A percentile compares a stretch with the other conserved stretches of the same genome.
phyloP scores from a whole-genome alignment of 345 rosid genomes.

The Noccaea bulbosa region DNA sequence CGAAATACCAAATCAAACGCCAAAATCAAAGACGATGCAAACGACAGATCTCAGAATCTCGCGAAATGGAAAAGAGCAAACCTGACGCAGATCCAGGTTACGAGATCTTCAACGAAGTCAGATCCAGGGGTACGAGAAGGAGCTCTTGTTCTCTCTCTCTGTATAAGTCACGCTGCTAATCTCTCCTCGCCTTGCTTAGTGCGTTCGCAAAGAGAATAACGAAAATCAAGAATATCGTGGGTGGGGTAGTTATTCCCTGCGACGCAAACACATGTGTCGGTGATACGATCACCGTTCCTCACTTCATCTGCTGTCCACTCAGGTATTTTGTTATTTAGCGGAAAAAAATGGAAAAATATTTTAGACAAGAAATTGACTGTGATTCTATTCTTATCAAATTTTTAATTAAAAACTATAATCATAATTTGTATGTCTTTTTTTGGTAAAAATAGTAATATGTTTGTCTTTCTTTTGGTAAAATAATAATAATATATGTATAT shows the following conservation, averaged over 20 bases:
- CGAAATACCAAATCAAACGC: slow-evolving; percentile 12
- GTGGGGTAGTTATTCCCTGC: slow-evolving; percentile 27
- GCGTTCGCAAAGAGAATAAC: slow-evolving; percentile 42
- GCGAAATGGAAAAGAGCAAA: slow-evolving; percentile 13
- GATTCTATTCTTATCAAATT: too few species aligned
- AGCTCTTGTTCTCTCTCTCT: not conserved
- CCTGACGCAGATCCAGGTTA: slow-evolving; percentile 40
- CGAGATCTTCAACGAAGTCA: slow-evolving; percentile 24
- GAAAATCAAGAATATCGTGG: slow-evolving; percentile 43
- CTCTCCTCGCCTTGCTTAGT: slow-evolving; percentile 33
- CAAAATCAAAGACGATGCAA: slow-evolving; percentile 1
- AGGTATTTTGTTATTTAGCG: too few species aligned
- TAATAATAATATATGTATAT: too few species aligned
- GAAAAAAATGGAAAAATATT: too few species aligned
- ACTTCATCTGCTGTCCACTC: not conserved
- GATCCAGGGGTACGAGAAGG: slow-evolving; percentile 32
- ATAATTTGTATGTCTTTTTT: too few species aligned
- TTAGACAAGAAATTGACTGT: too few species aligned
- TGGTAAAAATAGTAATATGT: too few species aligned
- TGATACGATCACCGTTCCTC: slow-evolving; percentile 14
- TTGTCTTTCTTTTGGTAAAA: too few species aligned
- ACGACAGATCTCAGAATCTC: slow-evolving; percentile 25
- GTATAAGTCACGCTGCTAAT: slow-evolving; percentile 21
- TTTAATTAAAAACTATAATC: too few species aligned
- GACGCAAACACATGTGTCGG: slow-evolving; percentile 34